Conservation (phyloP, 1,284 basidiomycete species). For the Fomes fomentarius region DNA sequence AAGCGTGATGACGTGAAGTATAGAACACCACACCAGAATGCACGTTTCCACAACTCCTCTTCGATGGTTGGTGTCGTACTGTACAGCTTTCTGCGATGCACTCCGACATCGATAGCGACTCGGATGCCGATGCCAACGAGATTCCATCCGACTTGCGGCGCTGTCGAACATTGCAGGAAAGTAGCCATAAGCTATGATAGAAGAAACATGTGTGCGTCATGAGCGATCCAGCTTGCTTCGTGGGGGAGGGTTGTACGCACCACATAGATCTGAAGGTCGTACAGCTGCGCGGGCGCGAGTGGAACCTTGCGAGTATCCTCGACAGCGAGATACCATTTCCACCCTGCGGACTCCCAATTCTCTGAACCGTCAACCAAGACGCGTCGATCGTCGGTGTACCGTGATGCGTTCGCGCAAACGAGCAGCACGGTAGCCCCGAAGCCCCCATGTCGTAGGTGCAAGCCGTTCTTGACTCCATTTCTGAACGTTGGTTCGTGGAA, state of each 20-base stretch:
- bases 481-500: conserved; percentile 83
- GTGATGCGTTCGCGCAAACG: conserved; percentile 75
- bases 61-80: conserved; percentile 33
- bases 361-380: conserved; percentile 52
- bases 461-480: conserved; percentile 49
- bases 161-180: conserved; percentile 47
- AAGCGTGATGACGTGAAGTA: neutral
- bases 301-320: conserved; percentile 57
- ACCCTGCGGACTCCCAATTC: conserved; percentile 63
- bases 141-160: conserved; percentile 54
- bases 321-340: conserved; percentile 73
- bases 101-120: conserved; percentile 48
- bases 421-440: conserved; percentile 74
- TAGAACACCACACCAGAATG: conserved; percentile 66
- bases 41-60: conserved; percentile 60
- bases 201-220: neutral
- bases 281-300: conserved; percentile 59
- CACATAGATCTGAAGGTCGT: conserved; percentile 68
- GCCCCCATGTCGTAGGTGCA: conserved; percentile 59
- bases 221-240: conserved; percentile 30
- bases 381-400: conserved; percentile 68
- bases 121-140: conserved; percentile 54
- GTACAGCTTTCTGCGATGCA: conserved; percentile 41
- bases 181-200: conserved; percentile 34
- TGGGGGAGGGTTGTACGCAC: conserved; percentile 34